Percentiles rank a stretch among this genome's conserved stretches.
Conservation (phyloP, 768 basidiomycete species). For the Wakefieldia striispora region DNA sequence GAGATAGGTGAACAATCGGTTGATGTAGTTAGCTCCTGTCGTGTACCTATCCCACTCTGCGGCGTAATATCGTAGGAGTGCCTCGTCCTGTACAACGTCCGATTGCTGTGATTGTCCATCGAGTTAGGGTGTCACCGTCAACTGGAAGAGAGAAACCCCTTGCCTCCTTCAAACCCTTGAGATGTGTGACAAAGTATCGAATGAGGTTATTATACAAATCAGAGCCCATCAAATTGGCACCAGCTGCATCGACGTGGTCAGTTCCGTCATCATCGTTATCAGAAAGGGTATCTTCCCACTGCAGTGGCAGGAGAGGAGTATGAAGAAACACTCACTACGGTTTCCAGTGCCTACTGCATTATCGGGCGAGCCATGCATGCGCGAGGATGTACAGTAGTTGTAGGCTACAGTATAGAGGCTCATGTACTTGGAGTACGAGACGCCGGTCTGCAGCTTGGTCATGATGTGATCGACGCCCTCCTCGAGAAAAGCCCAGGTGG, state of each 20-base stretch:
- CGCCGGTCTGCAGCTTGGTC: constrained; percentile 85
- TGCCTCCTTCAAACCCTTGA: constrained; percentile 64
- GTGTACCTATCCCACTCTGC: constrained; percentile 96
- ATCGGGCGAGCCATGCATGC: constrained; percentile 57
- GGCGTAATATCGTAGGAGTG: constrained; percentile 87
- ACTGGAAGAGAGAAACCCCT: constrained; percentile 28
- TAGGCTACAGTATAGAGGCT: constrained; percentile 89
- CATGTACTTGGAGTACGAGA: constrained; percentile 90
- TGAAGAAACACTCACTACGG: constrained; percentile 51
- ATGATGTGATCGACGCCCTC: constrained; percentile 89
- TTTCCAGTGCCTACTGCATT: constrained; percentile 34
- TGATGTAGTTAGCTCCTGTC: constrained; percentile 95
- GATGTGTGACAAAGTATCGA: constrained; percentile 83
- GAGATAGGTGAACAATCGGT: constrained; percentile 95
- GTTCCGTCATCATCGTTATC: constrained; percentile 20
- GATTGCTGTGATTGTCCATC: constrained; percentile 51
- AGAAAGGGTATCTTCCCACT: constrained; percentile 22
- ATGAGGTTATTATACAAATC: constrained; percentile 96
- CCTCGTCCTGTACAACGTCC: constrained; percentile 81
- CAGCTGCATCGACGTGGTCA: constrained; percentile 49
- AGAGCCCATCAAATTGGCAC: constrained; percentile 94
- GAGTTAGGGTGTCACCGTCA: constrained; percentile 10
- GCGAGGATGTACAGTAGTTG: constrained; percentile 94
- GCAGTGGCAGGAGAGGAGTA: constrained; percentile 6
- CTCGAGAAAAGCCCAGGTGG: constrained; percentile 88